These are phyloP conservation scores for Penicillium frequentans DNA, from an alignment of 2,329 filamentous ascomycete species.

Conservation along the genomic window DNA sequence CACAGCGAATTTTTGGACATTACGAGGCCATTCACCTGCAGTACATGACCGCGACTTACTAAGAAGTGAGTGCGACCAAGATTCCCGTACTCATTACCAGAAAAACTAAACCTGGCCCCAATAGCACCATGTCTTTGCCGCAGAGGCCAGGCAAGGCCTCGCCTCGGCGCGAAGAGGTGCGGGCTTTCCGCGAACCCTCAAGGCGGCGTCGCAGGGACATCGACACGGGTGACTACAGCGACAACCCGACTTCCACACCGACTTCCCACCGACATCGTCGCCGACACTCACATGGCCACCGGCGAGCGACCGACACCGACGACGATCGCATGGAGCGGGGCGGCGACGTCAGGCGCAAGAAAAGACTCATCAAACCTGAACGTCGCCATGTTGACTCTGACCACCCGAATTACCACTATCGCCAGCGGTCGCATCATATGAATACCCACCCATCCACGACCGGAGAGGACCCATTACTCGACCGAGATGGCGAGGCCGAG, in stretches of 20 bases:
- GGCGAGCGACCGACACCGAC: slow-evolving; percentile 45
- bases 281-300: slow-evolving; percentile 48
- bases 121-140: slow-evolving; percentile 50
- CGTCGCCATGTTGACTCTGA: slow-evolving; percentile 79
- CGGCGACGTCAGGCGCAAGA: slow-evolving; percentile 66
- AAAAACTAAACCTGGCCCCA: not conserved
- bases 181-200: slow-evolving; percentile 66
- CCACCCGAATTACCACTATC: slow-evolving; percentile 94
- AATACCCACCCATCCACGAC: slow-evolving; percentile 85
- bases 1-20: not conserved
- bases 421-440: slow-evolving; percentile 93
- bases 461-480: slow-evolving; percentile 83
- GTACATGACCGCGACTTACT: slow-evolving; percentile 7
- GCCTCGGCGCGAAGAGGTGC: slow-evolving; percentile 57
- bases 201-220: slow-evolving; percentile 70
- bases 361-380: slow-evolving; percentile 86
- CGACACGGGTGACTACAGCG: slow-evolving; percentile 59
- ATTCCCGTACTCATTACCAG: not conserved
- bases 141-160: slow-evolving; percentile 64
- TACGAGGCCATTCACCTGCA: not conserved
- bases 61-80: slow-evolving; percentile 10
- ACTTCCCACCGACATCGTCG: slow-evolving; percentile 42
- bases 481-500: slow-evolving; percentile 59
- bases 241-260: slow-evolving; percentile 33
- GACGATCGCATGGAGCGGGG: slow-evolving; percentile 55